These are phyloP conservation scores for Hortaea werneckii DNA, from an alignment of 2,329 filamentous ascomycete species.

Conservation along the genomic window DNA sequence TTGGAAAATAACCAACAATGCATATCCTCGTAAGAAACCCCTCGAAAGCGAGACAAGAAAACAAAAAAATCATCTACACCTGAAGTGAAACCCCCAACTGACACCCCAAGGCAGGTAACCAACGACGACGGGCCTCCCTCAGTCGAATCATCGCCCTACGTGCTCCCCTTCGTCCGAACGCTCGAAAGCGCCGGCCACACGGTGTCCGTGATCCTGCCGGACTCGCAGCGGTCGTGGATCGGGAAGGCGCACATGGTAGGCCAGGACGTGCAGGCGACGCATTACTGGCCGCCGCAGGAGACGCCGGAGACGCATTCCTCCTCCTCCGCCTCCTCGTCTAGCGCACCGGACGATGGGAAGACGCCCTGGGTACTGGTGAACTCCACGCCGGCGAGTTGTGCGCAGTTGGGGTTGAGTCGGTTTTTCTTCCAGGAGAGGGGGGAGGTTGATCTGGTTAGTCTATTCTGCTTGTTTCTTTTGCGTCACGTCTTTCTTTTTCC, in stretches of 20 bases:
- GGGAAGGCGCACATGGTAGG: constrained; percentile 96
- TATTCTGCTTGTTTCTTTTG: too few species aligned
- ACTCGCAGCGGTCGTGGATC: constrained; percentile 93
- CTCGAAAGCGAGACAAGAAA: too few species aligned
- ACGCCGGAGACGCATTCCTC: constrained; percentile 15
- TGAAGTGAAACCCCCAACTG: too few species aligned
- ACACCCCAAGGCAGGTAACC: constrained; percentile 28
- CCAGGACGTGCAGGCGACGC: constrained; percentile 57
- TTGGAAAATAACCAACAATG: background rate
- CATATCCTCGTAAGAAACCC: constrained; percentile 1
- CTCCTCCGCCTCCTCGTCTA: constrained; percentile 12
- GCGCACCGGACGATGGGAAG: constrained; percentile 15
- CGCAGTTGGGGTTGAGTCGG: constrained; percentile 39
- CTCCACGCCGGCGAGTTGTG: constrained; percentile 40
- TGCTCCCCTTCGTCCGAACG: constrained; percentile 36
- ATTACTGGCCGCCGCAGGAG: constrained; percentile 42
- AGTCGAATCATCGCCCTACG: constrained; percentile 39
- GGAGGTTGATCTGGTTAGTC: constrained; percentile 32
- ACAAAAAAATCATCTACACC: too few species aligned
- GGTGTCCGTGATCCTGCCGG: constrained; percentile 85
- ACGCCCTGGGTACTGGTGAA: constrained; percentile 41
- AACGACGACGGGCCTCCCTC: constrained; percentile 45
- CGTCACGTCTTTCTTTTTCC: too few species aligned
- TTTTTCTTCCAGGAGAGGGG: constrained; percentile 38
- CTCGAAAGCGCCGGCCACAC: constrained; percentile 58